These are phyloP conservation scores for Arthrinium puccinioides DNA, from an alignment of 2,329 filamentous ascomycete genomes.

Conservation along the genomic window DNA sequence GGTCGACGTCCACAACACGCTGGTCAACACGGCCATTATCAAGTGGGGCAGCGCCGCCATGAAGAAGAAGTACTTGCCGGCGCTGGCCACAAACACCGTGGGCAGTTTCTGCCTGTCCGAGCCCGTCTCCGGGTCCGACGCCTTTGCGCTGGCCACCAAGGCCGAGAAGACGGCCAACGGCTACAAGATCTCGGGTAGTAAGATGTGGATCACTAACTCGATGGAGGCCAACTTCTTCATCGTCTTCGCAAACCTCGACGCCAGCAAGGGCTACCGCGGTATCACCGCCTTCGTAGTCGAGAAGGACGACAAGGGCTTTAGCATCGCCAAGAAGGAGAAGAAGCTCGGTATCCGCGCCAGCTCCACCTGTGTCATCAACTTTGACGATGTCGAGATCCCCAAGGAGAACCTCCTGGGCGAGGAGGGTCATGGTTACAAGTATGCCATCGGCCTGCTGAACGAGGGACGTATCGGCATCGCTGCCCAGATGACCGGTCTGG, in stretches of 20 bases:
- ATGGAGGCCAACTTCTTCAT: constrained; percentile 94
- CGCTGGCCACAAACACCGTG: constrained; percentile 81
- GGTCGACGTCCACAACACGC: constrained; percentile 95
- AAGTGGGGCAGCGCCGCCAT: constrained; percentile 72
- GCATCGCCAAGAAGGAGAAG: constrained; percentile 99
- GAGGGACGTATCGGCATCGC: constrained; percentile 97
- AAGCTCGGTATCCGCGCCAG: constrained; percentile 95
- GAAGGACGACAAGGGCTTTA: constrained; percentile 82
- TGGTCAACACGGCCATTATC: constrained; percentile 88
- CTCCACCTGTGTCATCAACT: constrained; percentile 94
- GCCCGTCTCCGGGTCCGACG: constrained; percentile 87
- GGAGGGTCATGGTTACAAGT: constrained; percentile 93
- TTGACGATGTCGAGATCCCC: constrained; percentile 90
- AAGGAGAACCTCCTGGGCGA: constrained; percentile 82
- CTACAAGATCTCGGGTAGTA: constrained; percentile 82
- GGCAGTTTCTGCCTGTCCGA: constrained; percentile 91
- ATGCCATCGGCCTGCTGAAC: constrained; percentile 88
- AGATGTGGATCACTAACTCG: constrained; percentile 99
- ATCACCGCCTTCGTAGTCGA: constrained; percentile 95
- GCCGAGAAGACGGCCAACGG: constrained; percentile 76
- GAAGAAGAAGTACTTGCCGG: constrained; percentile 85
- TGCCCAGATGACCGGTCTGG: constrained; percentile 96
- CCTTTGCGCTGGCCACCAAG: constrained; percentile 89
- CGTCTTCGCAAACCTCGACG: constrained; percentile 94
- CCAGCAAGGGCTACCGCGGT: constrained; percentile 87